phyloP scores from a whole-genome alignment of 805 yeast genomes.

The Zygoascus tannicola region DNA sequence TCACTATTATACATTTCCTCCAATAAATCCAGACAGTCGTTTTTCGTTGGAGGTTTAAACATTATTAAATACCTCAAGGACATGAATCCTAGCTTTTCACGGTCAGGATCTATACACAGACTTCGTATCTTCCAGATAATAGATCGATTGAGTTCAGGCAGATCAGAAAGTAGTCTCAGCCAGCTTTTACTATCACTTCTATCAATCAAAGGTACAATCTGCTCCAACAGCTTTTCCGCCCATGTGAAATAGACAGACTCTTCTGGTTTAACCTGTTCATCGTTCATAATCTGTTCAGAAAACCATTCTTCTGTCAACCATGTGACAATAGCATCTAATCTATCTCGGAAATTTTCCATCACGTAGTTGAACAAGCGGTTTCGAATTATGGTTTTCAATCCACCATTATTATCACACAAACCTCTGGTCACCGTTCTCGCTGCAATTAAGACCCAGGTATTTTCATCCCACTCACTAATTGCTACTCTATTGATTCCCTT shows the following conservation, averaged over 20 bases:
- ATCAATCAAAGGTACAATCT: conserved; percentile 77
- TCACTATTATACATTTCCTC: conserved; percentile 22
- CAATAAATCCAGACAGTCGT: conserved; percentile 29
- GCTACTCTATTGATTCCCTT: conserved; percentile 24
- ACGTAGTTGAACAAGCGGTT: conserved; percentile 64
- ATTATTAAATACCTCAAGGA: conserved; percentile 70
- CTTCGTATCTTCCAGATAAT: conserved; percentile 60
- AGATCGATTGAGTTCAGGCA: conserved; percentile 62
- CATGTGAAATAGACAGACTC: conserved; percentile 48
- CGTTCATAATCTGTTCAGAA: conserved; percentile 34
- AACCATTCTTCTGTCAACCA: conserved; percentile 98
- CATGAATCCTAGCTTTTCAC: conserved; percentile 71
- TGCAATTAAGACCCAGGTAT: conserved; percentile 68
- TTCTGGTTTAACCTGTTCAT: conserved; percentile 9
- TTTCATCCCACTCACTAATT: conserved; percentile 48
- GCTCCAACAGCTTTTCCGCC: conserved; percentile 64
- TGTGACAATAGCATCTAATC: conserved; percentile 68
- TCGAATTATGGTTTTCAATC: conserved; percentile 46
- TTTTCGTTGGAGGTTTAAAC: conserved; percentile 82
- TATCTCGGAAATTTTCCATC: conserved; percentile 57
- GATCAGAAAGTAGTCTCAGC: conserved; percentile 73
- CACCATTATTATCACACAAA: conserved; percentile 25
- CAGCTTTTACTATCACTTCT: conserved; percentile 70
- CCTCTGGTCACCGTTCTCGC: conserved; percentile 82
- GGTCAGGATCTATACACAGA: conserved; percentile 75